Conservation (phyloP, 208 protist genomes). For the Crithidia mellificae region DNA sequence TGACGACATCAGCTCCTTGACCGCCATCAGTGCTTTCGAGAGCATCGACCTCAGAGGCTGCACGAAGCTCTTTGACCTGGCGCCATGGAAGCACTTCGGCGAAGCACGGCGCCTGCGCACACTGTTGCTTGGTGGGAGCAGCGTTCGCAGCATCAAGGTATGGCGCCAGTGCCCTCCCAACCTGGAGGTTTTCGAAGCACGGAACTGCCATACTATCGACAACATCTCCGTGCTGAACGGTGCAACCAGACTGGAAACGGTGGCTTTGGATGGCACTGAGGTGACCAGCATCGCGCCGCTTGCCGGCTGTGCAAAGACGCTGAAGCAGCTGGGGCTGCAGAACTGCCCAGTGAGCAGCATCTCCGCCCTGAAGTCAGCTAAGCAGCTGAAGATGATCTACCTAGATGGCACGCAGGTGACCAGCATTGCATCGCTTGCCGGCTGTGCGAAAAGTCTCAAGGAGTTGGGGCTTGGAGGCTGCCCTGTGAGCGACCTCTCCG, state of each 20-base stretch:
- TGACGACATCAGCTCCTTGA: neutral
- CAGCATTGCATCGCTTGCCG: too few species aligned
- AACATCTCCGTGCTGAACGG: conserved; percentile 1
- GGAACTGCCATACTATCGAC: neutral
- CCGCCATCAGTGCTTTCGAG: neutral
- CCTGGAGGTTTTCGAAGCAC: neutral
- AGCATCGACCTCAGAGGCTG: neutral
- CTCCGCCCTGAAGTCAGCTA: too few species aligned
- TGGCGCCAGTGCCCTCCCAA: neutral
- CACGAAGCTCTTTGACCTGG: neutral
- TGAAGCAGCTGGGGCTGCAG: too few species aligned
- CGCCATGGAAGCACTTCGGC: neutral
- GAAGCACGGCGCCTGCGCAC: neutral
- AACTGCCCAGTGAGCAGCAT: too few species aligned
- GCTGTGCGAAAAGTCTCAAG: too few species aligned
- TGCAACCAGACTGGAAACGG: neutral
- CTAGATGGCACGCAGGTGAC: too few species aligned
- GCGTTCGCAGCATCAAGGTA: neutral
- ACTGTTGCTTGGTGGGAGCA: neutral
- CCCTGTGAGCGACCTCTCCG: too few species aligned
- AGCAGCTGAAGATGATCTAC: too few species aligned
- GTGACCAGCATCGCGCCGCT: neutral
- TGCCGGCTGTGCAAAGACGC: too few species aligned
- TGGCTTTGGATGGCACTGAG: neutral
- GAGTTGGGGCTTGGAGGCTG: too few species aligned